Conservation (phyloP, 495 filamentous ascomycete genomes). For the Jackrogersella minutella region DNA sequence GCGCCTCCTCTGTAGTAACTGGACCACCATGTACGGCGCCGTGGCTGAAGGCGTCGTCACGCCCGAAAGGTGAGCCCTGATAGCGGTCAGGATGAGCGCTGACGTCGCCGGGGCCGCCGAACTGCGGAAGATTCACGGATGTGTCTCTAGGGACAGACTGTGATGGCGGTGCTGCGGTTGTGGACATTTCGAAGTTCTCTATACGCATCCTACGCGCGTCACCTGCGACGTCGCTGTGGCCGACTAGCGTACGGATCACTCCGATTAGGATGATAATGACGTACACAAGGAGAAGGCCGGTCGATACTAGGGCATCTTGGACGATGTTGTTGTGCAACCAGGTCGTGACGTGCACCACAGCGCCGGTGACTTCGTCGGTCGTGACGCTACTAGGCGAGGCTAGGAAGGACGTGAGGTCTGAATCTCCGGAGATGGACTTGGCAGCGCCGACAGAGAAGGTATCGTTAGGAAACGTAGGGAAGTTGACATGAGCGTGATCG, state of each 20-base stretch:
- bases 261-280: conserved; percentile 78
- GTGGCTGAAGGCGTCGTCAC: conserved; percentile 27
- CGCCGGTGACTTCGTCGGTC: conserved; percentile 80
- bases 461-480: conserved; percentile 79
- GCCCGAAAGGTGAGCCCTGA: conserved; percentile 22
- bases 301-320: conserved; percentile 79
- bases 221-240: conserved; percentile 60
- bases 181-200: conserved; percentile 13
- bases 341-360: conserved; percentile 70
- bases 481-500: conserved; percentile 81
- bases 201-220: conserved; percentile 28
- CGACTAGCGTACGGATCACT: conserved; percentile 67
- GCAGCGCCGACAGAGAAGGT: conserved; percentile 84
- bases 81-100: conserved; percentile 36
- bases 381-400: conserved; percentile 71
- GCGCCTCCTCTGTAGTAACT: conserved; percentile 33
- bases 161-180: not conserved
- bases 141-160: not conserved
- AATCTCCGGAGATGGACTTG: conserved; percentile 64
- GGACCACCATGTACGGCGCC: conserved; percentile 26
- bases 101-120: conserved; percentile 19
- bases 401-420: conserved; percentile 74
- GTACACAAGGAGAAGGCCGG: conserved; percentile 74
- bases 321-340: conserved; percentile 70
- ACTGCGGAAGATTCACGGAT: conserved; percentile 21